Conservation (phyloP, 257 asterid species). For the Dorcoceras hygrometricum region DNA sequence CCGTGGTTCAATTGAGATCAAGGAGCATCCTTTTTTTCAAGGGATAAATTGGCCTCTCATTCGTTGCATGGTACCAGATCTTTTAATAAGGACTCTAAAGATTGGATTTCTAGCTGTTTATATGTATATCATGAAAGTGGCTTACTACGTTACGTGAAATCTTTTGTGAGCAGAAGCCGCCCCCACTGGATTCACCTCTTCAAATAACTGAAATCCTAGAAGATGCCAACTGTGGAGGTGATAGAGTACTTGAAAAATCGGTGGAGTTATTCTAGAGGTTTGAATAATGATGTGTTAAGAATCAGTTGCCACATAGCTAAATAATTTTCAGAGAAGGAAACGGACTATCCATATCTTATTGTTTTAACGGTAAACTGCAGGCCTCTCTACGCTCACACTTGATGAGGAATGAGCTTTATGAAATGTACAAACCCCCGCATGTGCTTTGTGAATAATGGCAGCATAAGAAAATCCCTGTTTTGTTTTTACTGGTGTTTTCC, state of each 20-base stretch:
- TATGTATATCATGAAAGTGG: not conserved
- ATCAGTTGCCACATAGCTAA: not conserved
- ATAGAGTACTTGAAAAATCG: constrained; percentile 65
- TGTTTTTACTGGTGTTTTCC: too few species aligned
- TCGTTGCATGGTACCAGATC: constrained; percentile 74
- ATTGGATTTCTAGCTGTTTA: not conserved
- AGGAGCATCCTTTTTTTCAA: constrained; percentile 80
- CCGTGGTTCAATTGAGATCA: constrained; percentile 86
- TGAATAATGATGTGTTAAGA: not conserved
- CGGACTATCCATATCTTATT: too few species aligned
- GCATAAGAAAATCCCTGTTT: too few species aligned
- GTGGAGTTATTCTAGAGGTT: constrained; percentile 71
- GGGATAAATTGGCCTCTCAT: constrained; percentile 90
- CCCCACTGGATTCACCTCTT: constrained; percentile 73
- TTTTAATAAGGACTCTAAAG: constrained; percentile 1
- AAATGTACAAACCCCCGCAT: not conserved
- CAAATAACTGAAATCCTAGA: constrained; percentile 58
- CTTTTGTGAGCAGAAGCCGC: constrained; percentile 64
- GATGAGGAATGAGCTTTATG: too few species aligned
- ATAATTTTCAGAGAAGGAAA: too few species aligned
- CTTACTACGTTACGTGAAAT: not conserved
- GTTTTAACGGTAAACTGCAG: too few species aligned
- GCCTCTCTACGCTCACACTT: too few species aligned
- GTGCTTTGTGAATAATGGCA: not conserved
- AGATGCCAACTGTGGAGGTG: constrained; percentile 67